Conservation (phyloP, 208 protist genomes). For the Wallacemonas sp. region DNA sequence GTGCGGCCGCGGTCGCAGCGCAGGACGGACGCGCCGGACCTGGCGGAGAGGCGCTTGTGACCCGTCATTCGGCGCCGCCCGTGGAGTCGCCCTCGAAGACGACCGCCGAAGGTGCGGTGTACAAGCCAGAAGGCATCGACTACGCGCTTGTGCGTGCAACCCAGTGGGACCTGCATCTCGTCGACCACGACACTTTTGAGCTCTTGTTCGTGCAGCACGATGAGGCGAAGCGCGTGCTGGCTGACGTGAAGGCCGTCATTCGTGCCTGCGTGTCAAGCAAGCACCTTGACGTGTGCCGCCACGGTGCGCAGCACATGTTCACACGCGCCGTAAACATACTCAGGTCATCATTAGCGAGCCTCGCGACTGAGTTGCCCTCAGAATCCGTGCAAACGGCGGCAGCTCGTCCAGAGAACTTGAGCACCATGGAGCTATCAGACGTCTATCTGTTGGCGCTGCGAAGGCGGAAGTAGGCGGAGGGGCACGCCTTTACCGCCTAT, state of each 20-base stretch:
- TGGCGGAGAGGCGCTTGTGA: too few species aligned
- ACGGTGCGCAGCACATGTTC: neutral
- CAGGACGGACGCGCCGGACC: neutral
- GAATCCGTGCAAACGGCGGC: too few species aligned
- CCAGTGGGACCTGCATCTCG: constrained; percentile 31
- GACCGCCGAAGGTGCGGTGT: constrained; percentile 6
- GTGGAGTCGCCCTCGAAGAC: too few species aligned
- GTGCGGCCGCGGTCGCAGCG: neutral
- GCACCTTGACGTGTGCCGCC: neutral
- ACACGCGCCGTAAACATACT: neutral
- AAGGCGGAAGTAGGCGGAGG: too few species aligned
- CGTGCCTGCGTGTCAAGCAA: neutral
- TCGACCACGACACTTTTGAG: constrained; percentile 24
- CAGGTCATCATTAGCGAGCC: neutral
- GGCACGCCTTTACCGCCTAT: too few species aligned
- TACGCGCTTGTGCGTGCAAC: constrained; percentile 41
- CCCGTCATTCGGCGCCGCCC: too few species aligned
- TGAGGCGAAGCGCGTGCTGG: neutral
- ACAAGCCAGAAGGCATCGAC: constrained; percentile 33
- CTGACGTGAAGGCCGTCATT: neutral
- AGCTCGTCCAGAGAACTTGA: too few species aligned
- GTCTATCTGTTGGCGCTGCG: constrained; percentile 27
- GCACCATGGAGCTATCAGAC: neutral
- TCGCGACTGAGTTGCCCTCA: neutral
- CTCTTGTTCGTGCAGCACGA: constrained; percentile 23